These are phyloP conservation scores for Mucor piriformis DNA, from an alignment of 371 early-diverging fungal species.

Conservation along the genomic window DNA sequence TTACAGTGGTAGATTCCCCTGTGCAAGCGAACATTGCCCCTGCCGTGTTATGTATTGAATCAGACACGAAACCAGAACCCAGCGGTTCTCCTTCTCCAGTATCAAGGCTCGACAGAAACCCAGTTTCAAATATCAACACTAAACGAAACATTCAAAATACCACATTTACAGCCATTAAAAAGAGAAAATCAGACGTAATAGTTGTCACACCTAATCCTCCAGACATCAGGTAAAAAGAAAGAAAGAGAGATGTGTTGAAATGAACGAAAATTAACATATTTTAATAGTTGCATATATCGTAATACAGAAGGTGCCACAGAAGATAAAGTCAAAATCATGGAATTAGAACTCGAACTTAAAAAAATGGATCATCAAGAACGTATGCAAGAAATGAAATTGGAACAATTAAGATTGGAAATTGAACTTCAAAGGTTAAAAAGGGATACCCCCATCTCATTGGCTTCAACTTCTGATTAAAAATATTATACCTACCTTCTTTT, in stretches of 20 bases:
- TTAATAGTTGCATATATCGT: background rate
- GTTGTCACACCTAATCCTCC: no score
- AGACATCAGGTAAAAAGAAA: no score
- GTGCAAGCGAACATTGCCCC: constrained; percentile 8
- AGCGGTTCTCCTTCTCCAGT: background rate
- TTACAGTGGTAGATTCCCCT: constrained; percentile 1
- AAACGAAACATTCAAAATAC: background rate
- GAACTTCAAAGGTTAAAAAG: constrained; percentile 35
- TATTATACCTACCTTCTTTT: no score
- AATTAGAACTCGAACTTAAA: constrained; percentile 31
- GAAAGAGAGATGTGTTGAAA: no score
- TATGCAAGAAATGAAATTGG: constrained; percentile 44
- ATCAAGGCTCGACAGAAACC: no score
- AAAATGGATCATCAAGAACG: constrained; percentile 45
- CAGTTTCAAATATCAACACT: background rate
- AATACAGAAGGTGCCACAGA: constrained; percentile 6
- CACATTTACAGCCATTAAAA: no score
- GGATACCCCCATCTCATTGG: no score
- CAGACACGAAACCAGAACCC: constrained; percentile 10
- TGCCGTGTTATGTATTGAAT: no score
- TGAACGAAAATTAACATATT: background rate
- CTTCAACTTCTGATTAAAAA: no score
- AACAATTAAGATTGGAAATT: constrained; percentile 41
- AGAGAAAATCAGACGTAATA: no score
- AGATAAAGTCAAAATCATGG: constrained; percentile 23